Conservation (phyloP, 192 early-diverging fungal species). For the Chytriomyces confervae region DNA sequence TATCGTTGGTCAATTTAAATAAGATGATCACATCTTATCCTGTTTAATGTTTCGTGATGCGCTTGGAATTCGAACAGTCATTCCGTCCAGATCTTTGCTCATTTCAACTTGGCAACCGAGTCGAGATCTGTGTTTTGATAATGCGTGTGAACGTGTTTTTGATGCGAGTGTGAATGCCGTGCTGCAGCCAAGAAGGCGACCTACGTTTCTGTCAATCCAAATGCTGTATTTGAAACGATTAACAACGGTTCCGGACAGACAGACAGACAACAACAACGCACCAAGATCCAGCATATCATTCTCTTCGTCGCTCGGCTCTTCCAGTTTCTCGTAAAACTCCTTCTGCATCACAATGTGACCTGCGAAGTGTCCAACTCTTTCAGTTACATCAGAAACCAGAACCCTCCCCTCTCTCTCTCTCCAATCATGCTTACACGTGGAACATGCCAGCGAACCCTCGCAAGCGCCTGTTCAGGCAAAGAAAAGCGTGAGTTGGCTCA, state of each 20-base stretch:
- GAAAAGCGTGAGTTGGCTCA: background rate
- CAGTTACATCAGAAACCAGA: no score
- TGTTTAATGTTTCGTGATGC: conserved; percentile 85
- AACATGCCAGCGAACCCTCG: conserved; percentile 93
- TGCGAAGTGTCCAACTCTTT: no score
- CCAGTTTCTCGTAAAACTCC: conserved; percentile 80
- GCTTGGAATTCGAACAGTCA: conserved; percentile 85
- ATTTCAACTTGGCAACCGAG: conserved; percentile 93
- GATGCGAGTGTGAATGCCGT: no score
- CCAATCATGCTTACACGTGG: conserved; percentile 59
- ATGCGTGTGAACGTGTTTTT: no score
- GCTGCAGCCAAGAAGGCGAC: conserved; percentile 15
- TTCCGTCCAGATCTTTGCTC: conserved; percentile 83
- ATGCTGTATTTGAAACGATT: conserved; percentile 54
- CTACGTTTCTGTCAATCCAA: conserved; percentile 93
- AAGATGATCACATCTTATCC: conserved; percentile 36
- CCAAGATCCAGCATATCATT: conserved; percentile 95
- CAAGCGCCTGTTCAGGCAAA: conserved; percentile 71
- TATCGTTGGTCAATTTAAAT: background rate
- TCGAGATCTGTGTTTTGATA: conserved; percentile 65
- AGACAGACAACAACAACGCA: no score
- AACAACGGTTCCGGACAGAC: no score
- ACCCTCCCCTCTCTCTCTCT: no score
- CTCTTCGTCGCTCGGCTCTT: conserved; percentile 95
- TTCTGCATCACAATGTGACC: conserved; percentile 86